These are phyloP conservation scores for Metarhizium anisopliae DNA, from an alignment of 2,329 filamentous ascomycete species.

Conservation along the genomic window DNA sequence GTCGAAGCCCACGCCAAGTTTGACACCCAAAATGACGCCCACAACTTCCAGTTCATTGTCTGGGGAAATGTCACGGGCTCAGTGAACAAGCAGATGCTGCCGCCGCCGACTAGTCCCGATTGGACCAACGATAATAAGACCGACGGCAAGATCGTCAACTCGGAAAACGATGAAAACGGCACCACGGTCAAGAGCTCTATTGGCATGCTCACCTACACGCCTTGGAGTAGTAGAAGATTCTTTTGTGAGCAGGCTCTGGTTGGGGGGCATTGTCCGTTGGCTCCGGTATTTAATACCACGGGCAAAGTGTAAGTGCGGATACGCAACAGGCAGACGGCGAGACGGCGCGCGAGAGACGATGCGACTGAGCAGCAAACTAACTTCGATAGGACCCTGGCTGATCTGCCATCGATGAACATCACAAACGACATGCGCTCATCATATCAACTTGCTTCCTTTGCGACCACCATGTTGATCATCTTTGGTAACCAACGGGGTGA, in stretches of 20 bases:
- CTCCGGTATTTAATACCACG: slow-evolving; percentile 54
- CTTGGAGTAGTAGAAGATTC: slow-evolving; percentile 43
- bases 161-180: slow-evolving; percentile 50
- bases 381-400: slow-evolving; percentile 23
- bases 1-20: slow-evolving; percentile 67
- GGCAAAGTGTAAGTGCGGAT: slow-evolving; percentile 10
- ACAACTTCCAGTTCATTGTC: slow-evolving; percentile 67
- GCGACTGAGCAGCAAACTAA: not conserved
- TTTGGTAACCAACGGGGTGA: slow-evolving; percentile 59
- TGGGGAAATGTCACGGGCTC: slow-evolving; percentile 89
- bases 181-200: slow-evolving; percentile 68
- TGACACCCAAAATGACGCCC: slow-evolving; percentile 47
- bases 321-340: not conserved
- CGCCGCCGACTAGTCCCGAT: slow-evolving; percentile 44
- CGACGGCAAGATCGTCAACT: slow-evolving; percentile 67
- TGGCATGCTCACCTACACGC: slow-evolving; percentile 68
- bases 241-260: slow-evolving; percentile 58
- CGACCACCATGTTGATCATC: slow-evolving; percentile 62
- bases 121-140: slow-evolving; percentile 55
- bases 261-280: slow-evolving; percentile 65
- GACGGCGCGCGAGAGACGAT: too few relatives aligned
- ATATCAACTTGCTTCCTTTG: slow-evolving; percentile 79
- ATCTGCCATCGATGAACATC: slow-evolving; percentile 65
- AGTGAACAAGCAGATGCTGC: slow-evolving; percentile 46
- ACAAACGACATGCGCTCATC: slow-evolving; percentile 67